These are phyloP conservation scores for Acacia melanoxylon DNA, from an alignment of 306 rosid genomes.

Conservation along the genomic window DNA sequence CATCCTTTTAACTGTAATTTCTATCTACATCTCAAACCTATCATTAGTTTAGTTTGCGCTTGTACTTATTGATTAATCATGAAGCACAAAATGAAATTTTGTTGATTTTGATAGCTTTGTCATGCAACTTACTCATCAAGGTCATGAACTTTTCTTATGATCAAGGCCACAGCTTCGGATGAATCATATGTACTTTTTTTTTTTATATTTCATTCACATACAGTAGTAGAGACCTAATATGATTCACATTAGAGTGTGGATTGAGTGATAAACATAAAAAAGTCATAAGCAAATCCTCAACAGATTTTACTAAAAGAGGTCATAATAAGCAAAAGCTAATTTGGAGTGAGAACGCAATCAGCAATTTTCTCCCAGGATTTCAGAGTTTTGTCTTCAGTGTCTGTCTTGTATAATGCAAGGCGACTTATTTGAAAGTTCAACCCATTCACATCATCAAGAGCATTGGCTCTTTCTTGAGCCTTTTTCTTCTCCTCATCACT, in stretches of 20 bases:
- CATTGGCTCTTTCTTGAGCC: conserved; percentile 56
- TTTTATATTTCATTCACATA: no score
- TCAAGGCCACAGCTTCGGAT: no score
- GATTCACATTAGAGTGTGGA: background rate
- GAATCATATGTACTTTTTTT: background rate
- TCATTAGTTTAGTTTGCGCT: background rate
- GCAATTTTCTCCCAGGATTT: conserved; percentile 88
- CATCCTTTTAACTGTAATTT: no score
- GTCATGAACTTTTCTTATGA: background rate
- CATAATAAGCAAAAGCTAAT: conserved; percentile 28
- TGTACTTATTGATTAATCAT: background rate
- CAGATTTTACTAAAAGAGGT: background rate
- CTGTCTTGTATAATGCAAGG: conserved; percentile 82
- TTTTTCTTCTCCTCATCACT: conserved; percentile 70
- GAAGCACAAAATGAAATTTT: background rate
- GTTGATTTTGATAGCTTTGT: no score
- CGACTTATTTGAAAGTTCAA: conserved; percentile 62
- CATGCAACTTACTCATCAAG: background rate
- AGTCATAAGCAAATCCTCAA: background rate
- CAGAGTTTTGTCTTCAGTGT: conserved; percentile 68
- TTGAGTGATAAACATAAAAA: background rate
- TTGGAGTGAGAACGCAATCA: conserved; percentile 54
- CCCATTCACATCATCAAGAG: conserved; percentile 53
- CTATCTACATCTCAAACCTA: background rate
- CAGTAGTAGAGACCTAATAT: background rate